phyloP scores from a whole-genome alignment of 352 stramenopile species.

The Hyaloperonospora brassicae region DNA sequence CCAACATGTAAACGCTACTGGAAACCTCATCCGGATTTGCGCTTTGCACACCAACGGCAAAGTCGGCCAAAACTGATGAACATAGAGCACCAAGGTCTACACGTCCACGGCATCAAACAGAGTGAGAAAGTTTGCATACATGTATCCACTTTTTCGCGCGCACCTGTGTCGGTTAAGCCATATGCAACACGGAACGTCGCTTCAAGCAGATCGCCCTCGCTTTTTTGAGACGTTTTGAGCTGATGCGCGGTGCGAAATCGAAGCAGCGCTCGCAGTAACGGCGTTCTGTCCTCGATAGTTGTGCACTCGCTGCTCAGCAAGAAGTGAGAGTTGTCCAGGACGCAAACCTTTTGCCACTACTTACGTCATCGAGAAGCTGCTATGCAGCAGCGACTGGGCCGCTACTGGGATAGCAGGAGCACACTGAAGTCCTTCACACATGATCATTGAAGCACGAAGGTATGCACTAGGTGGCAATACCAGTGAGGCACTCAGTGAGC shows the following conservation, averaged over 20 bases:
- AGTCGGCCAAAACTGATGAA: conserved; percentile 33
- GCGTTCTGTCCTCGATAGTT: conserved; percentile 36
- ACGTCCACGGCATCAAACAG: background rate
- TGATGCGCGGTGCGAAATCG: conserved; percentile 17
- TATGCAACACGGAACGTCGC: conserved; percentile 46
- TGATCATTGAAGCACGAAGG: conserved; percentile 29
- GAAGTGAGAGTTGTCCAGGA: conserved; percentile 2
- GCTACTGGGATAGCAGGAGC: conserved; percentile 34
- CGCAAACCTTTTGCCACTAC: conserved; percentile 1
- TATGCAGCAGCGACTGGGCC: conserved; percentile 40
- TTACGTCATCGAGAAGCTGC: conserved; percentile 50
- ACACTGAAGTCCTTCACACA: conserved; percentile 48
- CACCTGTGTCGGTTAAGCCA: conserved; percentile 45
- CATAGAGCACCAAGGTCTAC: conserved; percentile 51
- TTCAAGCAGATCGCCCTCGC: conserved; percentile 49
- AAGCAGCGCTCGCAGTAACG: conserved; percentile 32
- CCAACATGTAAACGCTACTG: conserved; percentile 35
- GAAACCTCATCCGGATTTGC: conserved; percentile 21
- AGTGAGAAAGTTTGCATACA: conserved; percentile 5
- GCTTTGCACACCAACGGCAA: conserved; percentile 30
- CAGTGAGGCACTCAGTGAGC: conserved; percentile 44
- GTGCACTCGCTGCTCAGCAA: conserved; percentile 51
- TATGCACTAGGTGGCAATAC: conserved; percentile 45
- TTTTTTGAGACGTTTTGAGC: conserved; percentile 13
- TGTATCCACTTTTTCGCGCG: background rate